Percentiles rank a stretch among this genome's conserved stretches.
These are phyloP conservation scores for Lanmaoa pseudosensibilis DNA, from an alignment of 768 basidiomycete genomes.

Conservation along the genomic window DNA sequence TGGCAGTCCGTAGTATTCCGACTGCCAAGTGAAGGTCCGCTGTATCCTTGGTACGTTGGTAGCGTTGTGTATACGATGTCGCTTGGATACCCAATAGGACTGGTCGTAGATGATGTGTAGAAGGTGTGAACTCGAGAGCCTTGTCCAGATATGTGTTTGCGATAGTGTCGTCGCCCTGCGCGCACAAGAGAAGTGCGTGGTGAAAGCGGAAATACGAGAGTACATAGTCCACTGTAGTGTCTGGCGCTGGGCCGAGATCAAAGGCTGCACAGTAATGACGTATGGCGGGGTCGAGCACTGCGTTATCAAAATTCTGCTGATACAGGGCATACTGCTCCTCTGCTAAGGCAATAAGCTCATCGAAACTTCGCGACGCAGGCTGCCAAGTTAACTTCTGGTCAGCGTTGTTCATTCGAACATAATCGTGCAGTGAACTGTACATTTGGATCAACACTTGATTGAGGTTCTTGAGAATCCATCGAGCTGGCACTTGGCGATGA, in stretches of 20 bases:
- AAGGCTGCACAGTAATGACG: conserved; percentile 18
- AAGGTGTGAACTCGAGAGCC: conserved; percentile 1
- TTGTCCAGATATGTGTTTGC: conserved; percentile 11
- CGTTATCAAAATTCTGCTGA: not conserved
- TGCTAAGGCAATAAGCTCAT: conserved; percentile 9
- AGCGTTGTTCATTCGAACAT: not conserved
- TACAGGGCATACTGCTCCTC: conserved; percentile 10
- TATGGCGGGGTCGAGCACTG: conserved; percentile 9
- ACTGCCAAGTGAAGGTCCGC: conserved; percentile 19
- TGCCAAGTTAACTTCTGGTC: not conserved
- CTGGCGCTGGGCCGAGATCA: conserved; percentile 13
- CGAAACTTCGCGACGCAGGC: conserved; percentile 28
- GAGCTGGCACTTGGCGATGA: not conserved
- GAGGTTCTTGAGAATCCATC: not conserved
- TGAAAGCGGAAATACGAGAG: conserved; percentile 13
- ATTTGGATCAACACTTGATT: not conserved
- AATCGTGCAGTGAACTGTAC: not conserved
- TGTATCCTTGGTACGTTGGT: conserved; percentile 8
- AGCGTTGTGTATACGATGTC: conserved; percentile 10
- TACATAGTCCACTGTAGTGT: conserved; percentile 1
- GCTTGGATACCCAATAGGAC: conserved; percentile 10
- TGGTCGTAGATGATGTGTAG: conserved; percentile 10
- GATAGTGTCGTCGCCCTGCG: not conserved
- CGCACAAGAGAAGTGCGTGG: not conserved
- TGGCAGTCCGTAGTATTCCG: not conserved